phyloP scores from a whole-genome alignment of 108 stramenopile species.

The Cyclotella kingstonii region DNA sequence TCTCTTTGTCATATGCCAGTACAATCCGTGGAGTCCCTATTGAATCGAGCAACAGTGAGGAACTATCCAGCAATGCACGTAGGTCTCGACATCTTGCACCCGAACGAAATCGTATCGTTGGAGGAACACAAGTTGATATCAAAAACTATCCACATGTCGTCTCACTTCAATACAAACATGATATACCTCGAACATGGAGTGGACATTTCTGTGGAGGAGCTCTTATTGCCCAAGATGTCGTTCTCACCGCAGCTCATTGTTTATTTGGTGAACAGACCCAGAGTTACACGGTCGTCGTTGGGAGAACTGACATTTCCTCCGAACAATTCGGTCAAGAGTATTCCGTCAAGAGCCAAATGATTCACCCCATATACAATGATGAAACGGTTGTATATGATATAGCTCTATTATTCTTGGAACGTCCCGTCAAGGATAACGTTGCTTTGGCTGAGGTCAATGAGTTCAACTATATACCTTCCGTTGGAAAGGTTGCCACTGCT shows the following conservation, averaged over 20 bases:
- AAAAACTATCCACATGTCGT: too few species aligned
- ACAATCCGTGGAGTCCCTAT: too few species aligned
- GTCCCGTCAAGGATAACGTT: slow-evolving; percentile 1
- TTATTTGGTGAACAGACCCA: slow-evolving; percentile 21
- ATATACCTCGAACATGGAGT: too few species aligned
- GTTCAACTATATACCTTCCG: slow-evolving; percentile 20
- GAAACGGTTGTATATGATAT: slow-evolving; percentile 1
- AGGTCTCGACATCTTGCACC: too few species aligned
- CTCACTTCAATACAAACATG: too few species aligned
- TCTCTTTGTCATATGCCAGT: too few species aligned
- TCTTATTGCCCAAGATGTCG: slow-evolving; percentile 20
- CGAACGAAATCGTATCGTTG: too few species aligned
- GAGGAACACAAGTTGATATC: too few species aligned
- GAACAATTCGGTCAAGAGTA: slow-evolving; percentile 6
- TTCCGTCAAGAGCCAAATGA: not conserved
- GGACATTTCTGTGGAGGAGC: too few species aligned
- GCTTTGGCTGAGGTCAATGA: slow-evolving; percentile 30
- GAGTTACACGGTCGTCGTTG: slow-evolving; percentile 18
- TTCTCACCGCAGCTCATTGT: slow-evolving; percentile 45
- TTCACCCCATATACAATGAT: slow-evolving; percentile 6
- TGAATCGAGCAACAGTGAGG: too few species aligned
- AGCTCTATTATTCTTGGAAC: slow-evolving; percentile 4
- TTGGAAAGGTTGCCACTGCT: slow-evolving; percentile 37
- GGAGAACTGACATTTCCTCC: slow-evolving; percentile 3
- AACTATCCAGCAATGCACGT: too few species aligned